Conservation (phyloP, 1,139 yeast genomes). For the Petasospora rhodanensis region DNA sequence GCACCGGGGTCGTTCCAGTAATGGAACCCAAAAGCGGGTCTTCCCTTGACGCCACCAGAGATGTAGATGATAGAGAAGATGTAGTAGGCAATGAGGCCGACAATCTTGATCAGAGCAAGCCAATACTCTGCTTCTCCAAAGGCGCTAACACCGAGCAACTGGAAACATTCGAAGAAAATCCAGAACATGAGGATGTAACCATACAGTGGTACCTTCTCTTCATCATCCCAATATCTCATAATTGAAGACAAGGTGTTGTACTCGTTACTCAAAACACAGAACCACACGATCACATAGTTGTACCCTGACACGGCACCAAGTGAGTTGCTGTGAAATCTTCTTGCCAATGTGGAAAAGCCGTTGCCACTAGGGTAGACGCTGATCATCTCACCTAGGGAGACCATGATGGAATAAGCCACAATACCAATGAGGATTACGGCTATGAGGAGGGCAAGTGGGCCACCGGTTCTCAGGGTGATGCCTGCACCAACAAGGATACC, state of each 20-base stretch:
- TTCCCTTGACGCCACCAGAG: constrained; percentile 31
- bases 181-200: constrained; percentile 59
- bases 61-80: constrained; percentile 62
- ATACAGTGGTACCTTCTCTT: constrained; percentile 59
- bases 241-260: constrained; percentile 75
- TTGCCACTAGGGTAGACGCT: constrained; percentile 69
- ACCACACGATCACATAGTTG: constrained; percentile 85
- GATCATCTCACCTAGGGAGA: constrained; percentile 73
- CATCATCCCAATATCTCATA: constrained; percentile 64
- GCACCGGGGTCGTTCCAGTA: constrained; percentile 40
- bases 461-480: constrained; percentile 46
- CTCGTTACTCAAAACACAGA: constrained; percentile 78
- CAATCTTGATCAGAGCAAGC: constrained; percentile 62
- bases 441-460: constrained; percentile 62
- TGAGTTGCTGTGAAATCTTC: constrained; percentile 64
- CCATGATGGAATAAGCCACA: constrained; percentile 61
- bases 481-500: constrained; percentile 30
- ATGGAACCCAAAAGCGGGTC: constrained; percentile 40
- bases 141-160: constrained; percentile 55
- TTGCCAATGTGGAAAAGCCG: constrained; percentile 51
- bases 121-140: constrained; percentile 69
- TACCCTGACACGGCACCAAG: constrained; percentile 81
- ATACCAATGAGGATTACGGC: constrained; percentile 64
- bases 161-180: constrained; percentile 38
- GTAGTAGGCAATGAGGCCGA: constrained; percentile 70